phyloP scores from a whole-genome alignment of 176 grass and related monocot species.

The Oryza brachyantha region DNA sequence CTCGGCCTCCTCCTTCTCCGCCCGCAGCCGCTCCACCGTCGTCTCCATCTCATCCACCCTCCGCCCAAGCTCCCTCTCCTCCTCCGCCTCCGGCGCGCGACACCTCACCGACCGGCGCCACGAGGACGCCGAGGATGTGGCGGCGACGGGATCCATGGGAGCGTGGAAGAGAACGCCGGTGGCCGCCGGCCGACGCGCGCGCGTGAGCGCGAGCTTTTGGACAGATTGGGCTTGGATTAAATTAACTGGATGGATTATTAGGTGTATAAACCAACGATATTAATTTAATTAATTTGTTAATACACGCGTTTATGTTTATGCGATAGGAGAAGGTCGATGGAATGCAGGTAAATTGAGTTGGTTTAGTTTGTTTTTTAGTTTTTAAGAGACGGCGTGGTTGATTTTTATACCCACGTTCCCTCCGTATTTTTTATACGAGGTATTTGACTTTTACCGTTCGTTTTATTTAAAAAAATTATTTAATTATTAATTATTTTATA shows the following conservation, averaged over 20 bases:
- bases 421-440: no score
- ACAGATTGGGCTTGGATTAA: not conserved
- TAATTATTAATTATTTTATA: no score
- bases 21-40: conserved; percentile 1
- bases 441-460: no score
- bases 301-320: no score
- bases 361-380: not conserved
- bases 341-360: not conserved
- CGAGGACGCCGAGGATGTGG: not conserved
- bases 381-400: no score
- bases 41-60: conserved; percentile 7
- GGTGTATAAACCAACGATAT: no score
- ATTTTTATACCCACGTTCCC: no score
- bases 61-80: not conserved
- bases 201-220: not conserved
- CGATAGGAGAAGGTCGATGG: no score
- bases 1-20: conserved; percentile 37
- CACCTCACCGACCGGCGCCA: conserved; percentile 1
- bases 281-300: no score
- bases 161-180: not conserved
- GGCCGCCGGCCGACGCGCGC: not conserved
- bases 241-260: no score
- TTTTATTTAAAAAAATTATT: no score
- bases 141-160: not conserved
- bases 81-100: not conserved